Base-by-base conservation (phyloP, 2,329 filamentous ascomycete species). In the Diaporthe citriasiana region DNA sequence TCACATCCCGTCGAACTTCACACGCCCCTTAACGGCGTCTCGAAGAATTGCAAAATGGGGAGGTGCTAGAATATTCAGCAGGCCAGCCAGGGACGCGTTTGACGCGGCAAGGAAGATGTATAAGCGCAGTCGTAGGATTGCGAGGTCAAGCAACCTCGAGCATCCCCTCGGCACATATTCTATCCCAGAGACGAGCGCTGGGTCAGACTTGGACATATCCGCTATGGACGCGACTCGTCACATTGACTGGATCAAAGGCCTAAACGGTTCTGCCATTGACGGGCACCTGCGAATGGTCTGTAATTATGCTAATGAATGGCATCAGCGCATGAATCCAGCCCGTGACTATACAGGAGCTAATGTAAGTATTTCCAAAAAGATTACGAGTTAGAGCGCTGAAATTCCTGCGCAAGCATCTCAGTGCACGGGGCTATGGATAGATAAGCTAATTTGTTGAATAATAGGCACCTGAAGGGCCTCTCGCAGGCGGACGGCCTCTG, bases 241-340 rank as follows among this genome's bases (percentile, higher is more conserved):
- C 33, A 33, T 40, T 0, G 38, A 25, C 15, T 12, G 38, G 1
- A 3, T 6, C 10, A 13, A 59, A 15, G 55, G 55, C 15, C 22
- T 59, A 10, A 38, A 12, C 33, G 55, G 55, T 6, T 4, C 4
- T 8, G 22, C 22, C 10, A 38, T 59, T 4, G 55, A 59, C 17
- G 55, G 55, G 4, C 55, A 59, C 38, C 55, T 59, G 4, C 33
- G 55, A 6, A 59, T 59, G 0, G 55, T 59, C 22, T 59, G 55
- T 15, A 59, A 59, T 40, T 59, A 59, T 40, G 55, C 55, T 40
- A 59, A 59, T 40, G 55, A 59, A 59, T 59, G 55, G 55, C 55
- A 59, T 22, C 55, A 59, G 55, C 33, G 33, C 33, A 59, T 15
- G 22, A 27, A 59, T 17, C 55, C 55, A 25, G 22, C 0, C 10